These are phyloP conservation scores for Rubus idaeus DNA, from an alignment of 306 rosid species.

Conservation along the genomic window DNA sequence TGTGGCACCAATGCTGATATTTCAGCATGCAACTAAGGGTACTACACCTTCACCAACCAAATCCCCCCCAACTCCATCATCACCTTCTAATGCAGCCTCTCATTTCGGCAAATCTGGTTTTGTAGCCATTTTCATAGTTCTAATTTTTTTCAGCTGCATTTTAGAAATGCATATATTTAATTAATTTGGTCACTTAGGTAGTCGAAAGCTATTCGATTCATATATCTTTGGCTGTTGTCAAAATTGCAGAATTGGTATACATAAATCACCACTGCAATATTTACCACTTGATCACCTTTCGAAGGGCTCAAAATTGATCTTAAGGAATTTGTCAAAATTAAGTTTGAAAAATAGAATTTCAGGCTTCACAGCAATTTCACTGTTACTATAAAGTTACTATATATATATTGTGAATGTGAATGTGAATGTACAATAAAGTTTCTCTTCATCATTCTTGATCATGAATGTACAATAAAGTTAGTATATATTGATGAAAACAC, in stretches of 20 bases:
- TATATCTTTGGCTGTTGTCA: not conserved
- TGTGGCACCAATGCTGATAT: constrained; percentile 35
- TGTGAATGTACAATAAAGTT: no score
- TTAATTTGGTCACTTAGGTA: not conserved
- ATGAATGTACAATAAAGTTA: no score
- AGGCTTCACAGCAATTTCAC: no score
- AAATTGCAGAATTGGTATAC: not conserved
- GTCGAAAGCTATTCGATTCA: no score
- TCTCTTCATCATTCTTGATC: no score
- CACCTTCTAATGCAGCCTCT: constrained; percentile 15
- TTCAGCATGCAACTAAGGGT: constrained; percentile 31
- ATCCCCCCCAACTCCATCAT: not conserved
- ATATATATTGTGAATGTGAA: no score
- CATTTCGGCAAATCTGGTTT: constrained; percentile 21
- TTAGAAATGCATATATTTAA: not conserved
- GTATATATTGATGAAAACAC: no score
- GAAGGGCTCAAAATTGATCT: not conserved
- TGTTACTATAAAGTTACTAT: no score
- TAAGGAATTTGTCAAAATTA: no score
- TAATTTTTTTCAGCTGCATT: not conserved
- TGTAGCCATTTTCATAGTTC: constrained; percentile 25
- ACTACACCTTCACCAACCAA: not conserved
- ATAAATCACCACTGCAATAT: not conserved
- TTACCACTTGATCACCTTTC: not conserved
- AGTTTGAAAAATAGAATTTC: no score